Evolutionary conservation across 2,329 filamentous ascomycete species (phyloP).

Genomic region (Tympanopsis confertula): DNA sequence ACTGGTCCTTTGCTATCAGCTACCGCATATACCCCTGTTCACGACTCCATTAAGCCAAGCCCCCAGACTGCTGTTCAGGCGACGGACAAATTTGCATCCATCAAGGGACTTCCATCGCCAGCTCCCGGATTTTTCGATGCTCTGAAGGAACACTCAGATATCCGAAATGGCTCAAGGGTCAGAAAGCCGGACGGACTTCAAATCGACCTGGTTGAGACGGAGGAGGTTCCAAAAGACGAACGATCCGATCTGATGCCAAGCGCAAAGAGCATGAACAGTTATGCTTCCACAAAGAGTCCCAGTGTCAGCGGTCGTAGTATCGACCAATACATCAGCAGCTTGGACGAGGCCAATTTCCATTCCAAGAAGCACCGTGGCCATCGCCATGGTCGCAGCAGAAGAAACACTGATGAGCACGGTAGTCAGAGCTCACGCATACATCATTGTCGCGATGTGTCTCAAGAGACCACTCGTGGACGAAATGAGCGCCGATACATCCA

Average conservation of each 20-base stretch:
- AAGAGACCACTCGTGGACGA: slow-evolving; percentile 34
- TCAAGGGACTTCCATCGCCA: slow-evolving; percentile 37
- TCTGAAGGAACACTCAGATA: slow-evolving; percentile 20
- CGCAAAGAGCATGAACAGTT: slow-evolving; percentile 9
- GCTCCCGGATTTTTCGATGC: slow-evolving; percentile 35
- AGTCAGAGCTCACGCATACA: slow-evolving; percentile 16
- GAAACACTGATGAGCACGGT: slow-evolving; percentile 17
- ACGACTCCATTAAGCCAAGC: slow-evolving; percentile 17
- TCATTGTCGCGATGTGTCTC: slow-evolving; percentile 25
- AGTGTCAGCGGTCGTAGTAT: slow-evolving; percentile 46
- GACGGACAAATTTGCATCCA: slow-evolving; percentile 15
- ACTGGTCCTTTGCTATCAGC: slow-evolving; percentile 8
- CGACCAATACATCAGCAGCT: slow-evolving; percentile 51
- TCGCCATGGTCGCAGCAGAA: slow-evolving; percentile 22
- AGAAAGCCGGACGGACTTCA: slow-evolving; percentile 43
- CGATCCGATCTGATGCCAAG: not conserved
- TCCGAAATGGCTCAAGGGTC: slow-evolving; percentile 32
- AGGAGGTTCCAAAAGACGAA: slow-evolving; percentile 10
- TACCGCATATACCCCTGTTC: not conserved
- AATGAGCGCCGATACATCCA: slow-evolving; percentile 39
- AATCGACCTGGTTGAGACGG: slow-evolving; percentile 24
- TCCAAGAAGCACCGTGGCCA: slow-evolving; percentile 20
- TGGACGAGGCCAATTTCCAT: slow-evolving; percentile 47
- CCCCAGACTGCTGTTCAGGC: slow-evolving; percentile 34
- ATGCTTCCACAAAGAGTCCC: slow-evolving; percentile 30